Conservation (phyloP, 2,329 filamentous ascomycete species). For the Ascochyta fabae region DNA sequence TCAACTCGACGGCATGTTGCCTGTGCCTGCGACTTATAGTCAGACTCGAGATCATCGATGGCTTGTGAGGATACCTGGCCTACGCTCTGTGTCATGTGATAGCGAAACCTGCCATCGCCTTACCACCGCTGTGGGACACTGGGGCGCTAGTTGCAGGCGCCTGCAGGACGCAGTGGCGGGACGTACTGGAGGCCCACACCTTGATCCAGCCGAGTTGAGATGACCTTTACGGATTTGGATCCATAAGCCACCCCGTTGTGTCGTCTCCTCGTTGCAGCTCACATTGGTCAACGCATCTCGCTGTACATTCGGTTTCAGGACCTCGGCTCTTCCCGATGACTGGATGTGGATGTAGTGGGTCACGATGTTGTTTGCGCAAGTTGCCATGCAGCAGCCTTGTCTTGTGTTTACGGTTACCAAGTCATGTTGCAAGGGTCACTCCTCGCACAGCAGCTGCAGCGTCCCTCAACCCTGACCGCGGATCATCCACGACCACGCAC, state of each 20-base stretch:
- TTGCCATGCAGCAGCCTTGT: conserved; percentile 26
- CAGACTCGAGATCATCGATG: conserved; percentile 6
- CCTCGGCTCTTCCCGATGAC: conserved; percentile 33
- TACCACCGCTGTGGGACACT: conserved; percentile 23
- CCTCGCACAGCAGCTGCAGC: conserved; percentile 23
- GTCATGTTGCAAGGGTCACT: conserved; percentile 30
- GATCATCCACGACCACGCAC: conserved; percentile 22
- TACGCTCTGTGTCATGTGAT: conserved; percentile 32
- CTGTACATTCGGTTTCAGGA: conserved; percentile 10
- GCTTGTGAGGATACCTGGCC: conserved; percentile 11
- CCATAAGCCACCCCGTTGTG: conserved; percentile 30
- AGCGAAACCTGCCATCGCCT: conserved; percentile 25
- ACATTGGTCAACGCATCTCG: conserved; percentile 21
- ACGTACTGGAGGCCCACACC: conserved; percentile 23
- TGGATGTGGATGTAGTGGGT: conserved; percentile 27
- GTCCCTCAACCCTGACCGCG: conserved; percentile 16
- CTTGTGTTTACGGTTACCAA: conserved; percentile 25
- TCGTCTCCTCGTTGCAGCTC: conserved; percentile 26
- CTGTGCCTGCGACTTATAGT: conserved; percentile 29
- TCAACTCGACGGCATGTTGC: background rate
- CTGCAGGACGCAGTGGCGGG: conserved; percentile 25
- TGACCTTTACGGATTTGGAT: conserved; percentile 26
- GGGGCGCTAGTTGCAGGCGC: conserved; percentile 27
- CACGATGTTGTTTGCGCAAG: conserved; percentile 36
- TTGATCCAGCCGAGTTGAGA: conserved; percentile 18